Base-by-base conservation (phyloP, 1,139 yeast genomes). In the Pichia sp. region DNA sequence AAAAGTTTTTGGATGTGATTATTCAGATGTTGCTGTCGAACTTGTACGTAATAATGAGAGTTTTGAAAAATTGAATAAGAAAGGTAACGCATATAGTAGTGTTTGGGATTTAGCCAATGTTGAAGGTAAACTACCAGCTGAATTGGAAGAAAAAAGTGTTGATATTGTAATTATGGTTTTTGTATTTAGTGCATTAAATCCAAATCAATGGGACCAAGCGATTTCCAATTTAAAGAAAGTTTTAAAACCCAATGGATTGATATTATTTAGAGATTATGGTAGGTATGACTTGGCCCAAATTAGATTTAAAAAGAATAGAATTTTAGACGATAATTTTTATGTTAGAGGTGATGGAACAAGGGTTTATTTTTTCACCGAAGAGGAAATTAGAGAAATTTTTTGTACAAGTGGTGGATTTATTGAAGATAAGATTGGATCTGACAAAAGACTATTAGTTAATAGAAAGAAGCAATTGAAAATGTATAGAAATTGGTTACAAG, bases 341-440 rank as follows among this genome's bases (percentile, higher is more conserved):
- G 88, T 90, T 39, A 78, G 99, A 61, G 99, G 99, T 37, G 99
- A 92, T 63, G 98, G 98, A 45, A 92, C 99, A 1, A 74, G 98
- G 58, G 98, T 94, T 13, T 92, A 92, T 66, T 92, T 92, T 68
- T 92, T 92, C 70, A 88, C 96, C 1, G 97, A 90, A 63, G 95
- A 90, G 49, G 97, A 92, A 67, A 69, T 90, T 51, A 73, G 86
- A 53, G 71, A 77, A 39, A 86, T 90, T 11, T 92, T 92, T 65
- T 78, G 86, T 36, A 63, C 64, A 16, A 69, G 66, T n/a, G 59
- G 59, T 34, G 57, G 57, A 15, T 88, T 92, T 60, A 67, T 64
- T 18, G 90, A 86, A 55, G 76, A 72, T 34, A 85, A 79, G 65
- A 84, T 92, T 40, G 97, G 89, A 1, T 84, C 96, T 1, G 98